Conservation (phyloP, 2,329 filamentous ascomycete species). For the Aspergillus caelatus region DNA sequence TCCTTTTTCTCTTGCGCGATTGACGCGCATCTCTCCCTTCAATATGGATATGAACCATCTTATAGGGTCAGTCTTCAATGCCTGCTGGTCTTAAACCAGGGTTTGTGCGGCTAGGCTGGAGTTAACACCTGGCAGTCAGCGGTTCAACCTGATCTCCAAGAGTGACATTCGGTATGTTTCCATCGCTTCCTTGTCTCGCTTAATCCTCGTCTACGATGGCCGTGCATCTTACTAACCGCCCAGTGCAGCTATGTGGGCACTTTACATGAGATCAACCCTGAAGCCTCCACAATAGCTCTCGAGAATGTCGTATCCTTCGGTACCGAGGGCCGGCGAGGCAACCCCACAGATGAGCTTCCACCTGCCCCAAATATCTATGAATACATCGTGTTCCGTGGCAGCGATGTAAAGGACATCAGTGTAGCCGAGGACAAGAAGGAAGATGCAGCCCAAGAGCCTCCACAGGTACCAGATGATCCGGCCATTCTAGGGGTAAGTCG, state of each 20-base stretch:
- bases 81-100: constrained; percentile 33
- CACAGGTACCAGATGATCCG: constrained; percentile 86
- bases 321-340: constrained; percentile 83
- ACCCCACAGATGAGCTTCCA: constrained; percentile 78
- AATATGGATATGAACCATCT: constrained; percentile 55
- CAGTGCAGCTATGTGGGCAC: constrained; percentile 82
- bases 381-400: constrained; percentile 97
- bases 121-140: constrained; percentile 64
- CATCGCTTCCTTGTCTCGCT: neutral
- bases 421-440: constrained; percentile 80
- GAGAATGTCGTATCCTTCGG: constrained; percentile 95
- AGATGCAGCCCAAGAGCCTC: constrained; percentile 73
- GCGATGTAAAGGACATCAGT: constrained; percentile 96
- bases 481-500: constrained; percentile 94
- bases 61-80: constrained; percentile 47
- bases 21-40: constrained; percentile 35
- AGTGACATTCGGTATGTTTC: constrained; percentile 85
- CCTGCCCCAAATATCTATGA: constrained; percentile 90
- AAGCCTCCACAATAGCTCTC: constrained; percentile 92
- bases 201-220: neutral
- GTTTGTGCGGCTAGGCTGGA: constrained; percentile 38
- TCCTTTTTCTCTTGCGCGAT: constrained; percentile 30
- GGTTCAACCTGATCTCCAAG: constrained; percentile 95
- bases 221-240: constrained; percentile 37
- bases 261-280: constrained; percentile 96